These are phyloP conservation scores for Hymenoscyphus fructigenus DNA, from an alignment of 2,329 filamentous ascomycete genomes.

Conservation along the genomic window DNA sequence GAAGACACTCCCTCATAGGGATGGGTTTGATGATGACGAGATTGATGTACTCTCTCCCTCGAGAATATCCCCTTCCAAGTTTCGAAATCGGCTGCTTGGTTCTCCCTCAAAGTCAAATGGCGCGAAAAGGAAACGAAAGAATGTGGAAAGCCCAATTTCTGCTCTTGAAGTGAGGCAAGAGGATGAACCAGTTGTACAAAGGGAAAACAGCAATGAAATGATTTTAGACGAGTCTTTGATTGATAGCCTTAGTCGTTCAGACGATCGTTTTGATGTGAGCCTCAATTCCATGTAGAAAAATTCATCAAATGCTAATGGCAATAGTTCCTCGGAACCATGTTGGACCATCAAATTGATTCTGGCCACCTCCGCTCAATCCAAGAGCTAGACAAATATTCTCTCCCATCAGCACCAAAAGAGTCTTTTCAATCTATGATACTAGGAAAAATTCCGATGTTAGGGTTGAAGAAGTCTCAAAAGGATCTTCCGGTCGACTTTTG, in stretches of 20 bases:
- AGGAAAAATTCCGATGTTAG: slow-evolving; percentile 61
- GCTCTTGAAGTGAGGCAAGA: slow-evolving; percentile 44
- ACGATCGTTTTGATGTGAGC: slow-evolving; percentile 42
- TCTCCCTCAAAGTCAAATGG: slow-evolving; percentile 58
- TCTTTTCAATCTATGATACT: slow-evolving; percentile 68
- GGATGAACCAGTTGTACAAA: slow-evolving; percentile 20
- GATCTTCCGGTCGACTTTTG: slow-evolving; percentile 61
- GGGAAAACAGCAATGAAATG: slow-evolving; percentile 21
- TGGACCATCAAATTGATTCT: slow-evolving; percentile 39
- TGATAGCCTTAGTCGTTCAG: slow-evolving; percentile 40
- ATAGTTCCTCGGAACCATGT: slow-evolving; percentile 37
- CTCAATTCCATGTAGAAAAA: not conserved
- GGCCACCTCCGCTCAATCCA: slow-evolving; percentile 65
- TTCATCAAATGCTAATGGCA: not conserved
- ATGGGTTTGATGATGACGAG: slow-evolving; percentile 69
- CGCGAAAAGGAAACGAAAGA: slow-evolving; percentile 65
- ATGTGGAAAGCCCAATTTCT: slow-evolving; percentile 64
- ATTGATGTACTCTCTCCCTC: slow-evolving; percentile 49
- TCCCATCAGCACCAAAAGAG: slow-evolving; percentile 61
- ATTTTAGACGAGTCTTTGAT: slow-evolving; percentile 38
- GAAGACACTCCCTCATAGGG: slow-evolving; percentile 59
- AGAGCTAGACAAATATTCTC: slow-evolving; percentile 60
- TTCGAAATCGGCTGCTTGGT: slow-evolving; percentile 40
- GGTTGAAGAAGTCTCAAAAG: slow-evolving; percentile 50
- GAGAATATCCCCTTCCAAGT: slow-evolving; percentile 47